Evolutionary conservation across 768 basidiomycete genomes (phyloP).

Genomic region (Vishniacozyma victoriae): DNA sequence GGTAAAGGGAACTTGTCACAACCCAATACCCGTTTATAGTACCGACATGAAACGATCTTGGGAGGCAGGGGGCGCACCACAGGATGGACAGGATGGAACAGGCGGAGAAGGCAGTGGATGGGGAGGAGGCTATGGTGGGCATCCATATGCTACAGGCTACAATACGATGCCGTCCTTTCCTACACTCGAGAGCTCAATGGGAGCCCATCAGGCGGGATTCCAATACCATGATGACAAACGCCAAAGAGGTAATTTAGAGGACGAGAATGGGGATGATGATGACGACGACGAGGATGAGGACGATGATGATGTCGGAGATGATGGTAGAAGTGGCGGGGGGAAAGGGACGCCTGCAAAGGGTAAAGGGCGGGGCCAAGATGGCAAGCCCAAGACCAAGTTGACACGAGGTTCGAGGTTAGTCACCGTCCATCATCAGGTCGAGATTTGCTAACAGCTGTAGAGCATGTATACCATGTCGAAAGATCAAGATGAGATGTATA

Average conservation of each 20-base stretch:
- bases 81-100: not conserved
- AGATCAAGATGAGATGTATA: constrained; percentile 47
- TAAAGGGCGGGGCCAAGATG: constrained; percentile 13
- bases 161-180: constrained; percentile 9
- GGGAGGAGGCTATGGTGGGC: too few species aligned
- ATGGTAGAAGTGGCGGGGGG: constrained; percentile 12
- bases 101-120: constrained; percentile 15
- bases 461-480: constrained; percentile 37
- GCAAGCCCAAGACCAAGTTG: constrained; percentile 41
- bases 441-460: not conserved
- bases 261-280: constrained; percentile 35
- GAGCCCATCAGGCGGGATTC: not conserved
- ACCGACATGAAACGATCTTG: constrained; percentile 22
- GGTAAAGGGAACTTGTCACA: too few species aligned
- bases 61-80: constrained; percentile 11
- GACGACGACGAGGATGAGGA: constrained; percentile 39
- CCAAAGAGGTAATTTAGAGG: constrained; percentile 8
- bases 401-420: constrained; percentile 44
- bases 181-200: not conserved
- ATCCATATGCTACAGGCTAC: constrained; percentile 39
- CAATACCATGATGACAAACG: not conserved
- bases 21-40: too few species aligned
- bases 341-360: constrained; percentile 9
- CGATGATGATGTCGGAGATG: constrained; percentile 15
- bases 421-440: too few species aligned